These are phyloP conservation scores for Trametes maxima DNA, from an alignment of 768 basidiomycete genomes.

Conservation along the genomic window DNA sequence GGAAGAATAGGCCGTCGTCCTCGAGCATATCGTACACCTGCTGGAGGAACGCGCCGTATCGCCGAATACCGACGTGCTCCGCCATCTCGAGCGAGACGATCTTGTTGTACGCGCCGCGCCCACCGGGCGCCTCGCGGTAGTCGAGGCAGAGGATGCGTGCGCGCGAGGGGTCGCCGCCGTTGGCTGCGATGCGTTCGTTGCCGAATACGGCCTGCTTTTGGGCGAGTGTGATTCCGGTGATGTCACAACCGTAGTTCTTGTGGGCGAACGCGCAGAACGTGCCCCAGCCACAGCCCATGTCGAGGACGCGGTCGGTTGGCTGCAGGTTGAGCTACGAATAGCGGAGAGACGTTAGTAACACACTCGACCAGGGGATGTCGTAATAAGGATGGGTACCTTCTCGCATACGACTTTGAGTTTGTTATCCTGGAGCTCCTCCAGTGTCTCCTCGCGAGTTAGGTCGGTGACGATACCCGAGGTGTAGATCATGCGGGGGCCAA, in stretches of 20 bases:
- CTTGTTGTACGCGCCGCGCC: conserved; percentile 80
- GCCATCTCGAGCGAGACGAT: conserved; percentile 99
- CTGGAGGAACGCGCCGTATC: conserved; percentile 84
- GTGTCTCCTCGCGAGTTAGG: conserved; percentile 70
- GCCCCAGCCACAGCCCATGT: conserved; percentile 96
- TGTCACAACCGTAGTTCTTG: conserved; percentile 95
- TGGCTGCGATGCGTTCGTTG: conserved; percentile 80
- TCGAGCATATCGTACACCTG: conserved; percentile 94
- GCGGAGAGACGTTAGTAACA: not conserved
- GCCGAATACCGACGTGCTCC: conserved; percentile 96
- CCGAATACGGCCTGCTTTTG: conserved; percentile 93
- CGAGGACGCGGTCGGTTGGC: conserved; percentile 78
- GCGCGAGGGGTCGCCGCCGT: conserved; percentile 58
- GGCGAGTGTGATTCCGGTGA: conserved; percentile 92
- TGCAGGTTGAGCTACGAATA: conserved; percentile 65
- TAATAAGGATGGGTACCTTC: conserved; percentile 47
- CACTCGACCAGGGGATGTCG: too few relatives aligned
- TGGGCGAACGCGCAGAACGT: conserved; percentile 93
- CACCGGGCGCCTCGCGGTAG: conserved; percentile 85
- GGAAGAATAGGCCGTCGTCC: conserved; percentile 91
- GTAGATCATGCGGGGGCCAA: conserved; percentile 96
- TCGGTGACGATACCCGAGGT: conserved; percentile 88
- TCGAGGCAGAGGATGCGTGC: conserved; percentile 93
- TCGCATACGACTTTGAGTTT: conserved; percentile 95
- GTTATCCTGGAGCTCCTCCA: conserved; percentile 97